These are phyloP conservation scores for Pholiota adiposa DNA, from an alignment of 1,284 basidiomycete genomes.

Conservation along the genomic window DNA sequence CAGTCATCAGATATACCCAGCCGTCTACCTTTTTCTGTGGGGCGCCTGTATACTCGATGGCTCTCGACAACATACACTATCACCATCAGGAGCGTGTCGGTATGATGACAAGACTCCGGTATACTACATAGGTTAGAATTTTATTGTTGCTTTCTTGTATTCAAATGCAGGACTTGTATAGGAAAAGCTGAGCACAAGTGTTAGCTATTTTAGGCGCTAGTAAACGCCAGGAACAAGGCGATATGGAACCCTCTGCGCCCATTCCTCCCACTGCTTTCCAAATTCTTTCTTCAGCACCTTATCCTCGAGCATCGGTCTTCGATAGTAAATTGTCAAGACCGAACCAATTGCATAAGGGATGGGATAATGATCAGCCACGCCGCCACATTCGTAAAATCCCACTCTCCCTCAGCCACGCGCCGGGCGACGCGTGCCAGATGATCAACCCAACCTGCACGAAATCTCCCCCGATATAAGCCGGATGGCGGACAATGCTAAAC, in stretches of 20 bases:
- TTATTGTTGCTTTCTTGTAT: too few relatives aligned
- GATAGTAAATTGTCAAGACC: conserved; percentile 28
- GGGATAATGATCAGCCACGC: neutral
- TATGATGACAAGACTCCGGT: too few relatives aligned
- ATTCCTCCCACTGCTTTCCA: conserved; percentile 40
- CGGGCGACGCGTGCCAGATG: conserved; percentile 18
- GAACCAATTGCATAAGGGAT: neutral
- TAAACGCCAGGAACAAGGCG: conserved; percentile 8
- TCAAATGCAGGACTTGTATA: too few relatives aligned
- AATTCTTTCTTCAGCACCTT: conserved; percentile 35
- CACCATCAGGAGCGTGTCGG: too few relatives aligned
- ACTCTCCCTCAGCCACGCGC: conserved; percentile 25
- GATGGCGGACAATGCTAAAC: conserved; percentile 28
- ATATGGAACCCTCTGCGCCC: conserved; percentile 39
- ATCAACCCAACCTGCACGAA: conserved; percentile 16
- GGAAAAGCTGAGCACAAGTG: too few relatives aligned
- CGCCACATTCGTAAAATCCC: neutral
- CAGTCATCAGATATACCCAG: too few relatives aligned
- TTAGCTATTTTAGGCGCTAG: too few relatives aligned
- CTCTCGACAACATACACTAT: too few relatives aligned
- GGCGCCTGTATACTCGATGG: too few relatives aligned
- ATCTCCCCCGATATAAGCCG: conserved; percentile 22
- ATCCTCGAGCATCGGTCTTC: conserved; percentile 40
- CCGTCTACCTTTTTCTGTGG: too few relatives aligned
- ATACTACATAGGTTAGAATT: too few relatives aligned